Conservation (phyloP, 192 early-diverging fungal genomes). For the Gonapodya sp. region DNA sequence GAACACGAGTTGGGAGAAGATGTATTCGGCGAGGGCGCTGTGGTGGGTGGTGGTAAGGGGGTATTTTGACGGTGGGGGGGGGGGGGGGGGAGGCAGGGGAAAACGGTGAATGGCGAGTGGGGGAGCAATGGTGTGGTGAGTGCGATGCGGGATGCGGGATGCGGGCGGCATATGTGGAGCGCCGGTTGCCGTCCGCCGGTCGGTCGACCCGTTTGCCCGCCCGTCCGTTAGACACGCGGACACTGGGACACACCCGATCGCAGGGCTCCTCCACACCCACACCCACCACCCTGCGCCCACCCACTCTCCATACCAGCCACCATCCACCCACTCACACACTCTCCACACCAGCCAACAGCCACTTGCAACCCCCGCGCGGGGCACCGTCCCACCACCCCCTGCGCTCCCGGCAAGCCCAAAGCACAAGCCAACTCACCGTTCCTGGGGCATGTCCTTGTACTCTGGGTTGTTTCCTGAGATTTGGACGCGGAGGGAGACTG, state of each 20-base stretch:
- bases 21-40: constrained; percentile 91
- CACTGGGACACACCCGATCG: too few species aligned
- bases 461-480: constrained; percentile 73
- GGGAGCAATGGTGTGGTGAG: too few species aligned
- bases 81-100: neutral
- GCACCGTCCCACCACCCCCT: too few species aligned
- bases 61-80: too few species aligned
- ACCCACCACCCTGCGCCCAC: too few species aligned
- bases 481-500: constrained; percentile 67
- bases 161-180: neutral
- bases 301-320: too few species aligned
- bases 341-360: too few species aligned
- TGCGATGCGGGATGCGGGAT: neutral
- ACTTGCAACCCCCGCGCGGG: too few species aligned
- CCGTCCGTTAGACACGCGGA: too few species aligned
- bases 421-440: constrained; percentile 45
- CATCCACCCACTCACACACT: too few species aligned
- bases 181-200: neutral
- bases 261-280: too few species aligned
- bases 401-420: neutral
- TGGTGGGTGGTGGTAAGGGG: neutral
- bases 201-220: too few species aligned
- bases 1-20: constrained; percentile 71
- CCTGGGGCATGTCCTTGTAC: constrained; percentile 61
- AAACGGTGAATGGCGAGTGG: neutral